A percentile compares a stretch with the other conserved stretches of the same genome.
phyloP scores from a whole-genome alignment of 2,329 filamentous ascomycete genomes.

The Xylaria digitata region DNA sequence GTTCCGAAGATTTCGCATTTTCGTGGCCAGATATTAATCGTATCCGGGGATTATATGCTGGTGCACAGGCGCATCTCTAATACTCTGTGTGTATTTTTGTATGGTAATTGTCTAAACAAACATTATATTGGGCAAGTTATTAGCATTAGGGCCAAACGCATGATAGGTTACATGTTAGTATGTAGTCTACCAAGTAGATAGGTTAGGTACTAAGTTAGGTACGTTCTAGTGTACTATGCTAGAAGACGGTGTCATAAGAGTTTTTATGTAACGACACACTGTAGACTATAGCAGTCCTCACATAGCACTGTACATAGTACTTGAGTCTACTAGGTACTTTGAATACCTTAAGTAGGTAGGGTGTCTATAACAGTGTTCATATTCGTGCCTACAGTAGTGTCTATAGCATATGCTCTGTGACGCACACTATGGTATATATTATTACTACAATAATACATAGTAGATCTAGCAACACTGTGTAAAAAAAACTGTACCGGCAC shows the following conservation, averaged over 20 bases:
- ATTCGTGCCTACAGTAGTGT: no score
- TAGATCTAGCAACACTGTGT: no score
- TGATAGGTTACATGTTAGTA: slow-evolving; percentile 17
- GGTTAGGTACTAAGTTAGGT: no score
- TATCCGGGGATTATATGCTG: slow-evolving; percentile 14
- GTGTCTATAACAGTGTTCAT: no score
- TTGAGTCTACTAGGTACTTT: no score
- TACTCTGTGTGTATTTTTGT: slow-evolving; percentile 14
- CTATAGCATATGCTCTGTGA: no score
- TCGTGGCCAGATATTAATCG: slow-evolving; percentile 38
- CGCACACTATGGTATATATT: background rate
- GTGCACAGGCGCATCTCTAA: slow-evolving; percentile 27
- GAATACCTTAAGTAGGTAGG: no score
- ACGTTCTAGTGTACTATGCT: background rate
- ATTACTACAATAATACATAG: no score
- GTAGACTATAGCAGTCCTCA: background rate
- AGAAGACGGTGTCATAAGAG: slow-evolving; percentile 20
- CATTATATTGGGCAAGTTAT: slow-evolving; percentile 3
- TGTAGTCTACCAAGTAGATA: no score
- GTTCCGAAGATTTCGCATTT: slow-evolving; percentile 90
- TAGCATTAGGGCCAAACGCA: slow-evolving; percentile 28
- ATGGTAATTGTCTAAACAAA: slow-evolving; percentile 17
- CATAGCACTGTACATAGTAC: no score
- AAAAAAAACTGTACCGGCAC: no score
- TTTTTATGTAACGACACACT: slow-evolving; percentile 3